phyloP scores from a whole-genome alignment of 768 basidiomycete genomes.

The Boletus rubropictus region DNA sequence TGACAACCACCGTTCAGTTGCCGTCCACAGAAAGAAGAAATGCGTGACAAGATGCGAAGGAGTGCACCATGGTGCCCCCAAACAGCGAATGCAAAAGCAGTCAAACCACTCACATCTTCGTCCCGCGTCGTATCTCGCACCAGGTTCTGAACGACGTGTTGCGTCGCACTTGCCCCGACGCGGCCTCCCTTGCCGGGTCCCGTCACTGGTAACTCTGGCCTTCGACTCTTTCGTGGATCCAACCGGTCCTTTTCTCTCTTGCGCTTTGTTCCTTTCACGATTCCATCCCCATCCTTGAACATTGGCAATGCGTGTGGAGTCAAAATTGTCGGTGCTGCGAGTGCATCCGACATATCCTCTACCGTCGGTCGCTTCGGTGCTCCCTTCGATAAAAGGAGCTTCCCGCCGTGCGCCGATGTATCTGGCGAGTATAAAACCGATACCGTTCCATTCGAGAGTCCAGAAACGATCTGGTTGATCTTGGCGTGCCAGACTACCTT shows the following conservation, averaged over 20 bases:
- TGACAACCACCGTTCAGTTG: slow-evolving; percentile 21
- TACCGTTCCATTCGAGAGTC: slow-evolving; percentile 82
- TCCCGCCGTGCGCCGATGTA: slow-evolving; percentile 88
- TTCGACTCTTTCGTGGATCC: slow-evolving; percentile 87
- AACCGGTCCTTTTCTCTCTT: slow-evolving; percentile 83
- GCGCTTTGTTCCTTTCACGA: slow-evolving; percentile 72
- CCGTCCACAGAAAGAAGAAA: slow-evolving; percentile 15
- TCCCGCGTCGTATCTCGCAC: slow-evolving; percentile 87
- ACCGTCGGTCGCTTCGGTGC: slow-evolving; percentile 74
- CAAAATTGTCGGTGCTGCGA: slow-evolving; percentile 81
- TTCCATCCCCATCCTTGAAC: slow-evolving; percentile 75
- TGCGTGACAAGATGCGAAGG: slow-evolving; percentile 3
- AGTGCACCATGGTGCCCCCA: neutral
- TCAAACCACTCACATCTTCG: slow-evolving; percentile 78
- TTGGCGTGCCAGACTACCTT: slow-evolving; percentile 92
- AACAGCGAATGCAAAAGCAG: slow-evolving; percentile 10
- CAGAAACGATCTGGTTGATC: slow-evolving; percentile 93
- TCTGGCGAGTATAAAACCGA: slow-evolving; percentile 89
- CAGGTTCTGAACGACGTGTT: slow-evolving; percentile 92
- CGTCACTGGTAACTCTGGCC: slow-evolving; percentile 87
- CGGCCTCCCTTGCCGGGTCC: slow-evolving; percentile 93
- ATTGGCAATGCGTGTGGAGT: slow-evolving; percentile 90
- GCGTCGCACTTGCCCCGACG: slow-evolving; percentile 94
- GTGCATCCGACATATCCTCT: slow-evolving; percentile 84
- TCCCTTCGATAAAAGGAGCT: slow-evolving; percentile 83